Base-by-base conservation (phyloP, 805 yeast species). In the Jamesozyma rosinii region DNA sequence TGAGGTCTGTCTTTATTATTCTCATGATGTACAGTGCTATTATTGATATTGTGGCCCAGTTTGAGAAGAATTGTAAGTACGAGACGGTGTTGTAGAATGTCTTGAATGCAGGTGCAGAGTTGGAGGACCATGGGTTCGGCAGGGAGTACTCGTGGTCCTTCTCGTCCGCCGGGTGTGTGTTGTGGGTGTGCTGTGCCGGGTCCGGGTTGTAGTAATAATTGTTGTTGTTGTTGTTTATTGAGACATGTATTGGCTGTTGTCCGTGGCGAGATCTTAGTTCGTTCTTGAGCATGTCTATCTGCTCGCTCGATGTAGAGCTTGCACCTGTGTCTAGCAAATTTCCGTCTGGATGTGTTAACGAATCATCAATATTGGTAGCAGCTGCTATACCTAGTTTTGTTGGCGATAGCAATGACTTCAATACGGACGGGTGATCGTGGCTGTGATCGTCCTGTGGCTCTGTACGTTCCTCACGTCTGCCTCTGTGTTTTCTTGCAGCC, bases 121-220 rank as follows among this genome's bases (percentile, higher is more conserved):
- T 53, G 5, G 66, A 44, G 5, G 75, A 72, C 85, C 85, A 79
- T 0, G 85, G 83, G 2, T 66, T 64, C 1, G 86, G 86, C 27
- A 80, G 62, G 1, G 53, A 21, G 33, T 30, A 5, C 19, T 33
- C 22, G 14, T 29, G 26, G 8, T 37, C 32, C 19, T n/a, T 5
- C 15, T 8, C n/a, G 6, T 32, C 9, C 13, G 15, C 15, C 5
- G 15, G 15, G 18, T 32, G 20, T 5, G 5, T 32, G 4, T 14
- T 11, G 17, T 9, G 18, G 9, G 4, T 20, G 17, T 11, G 10
- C 3, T 14, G n/a, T 15, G 10, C 33, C 6, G 14, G 14, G 14
- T 11, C 14, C 18, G 4, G 10, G 13, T 36, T 35, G 41, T 50
- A 44, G 40, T 53, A 52, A 44, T 56, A 50, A 10, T 32, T 32